Evolutionary conservation across 495 filamentous ascomycete genomes (phyloP).

Genomic region (Penicillium angulare): DNA sequence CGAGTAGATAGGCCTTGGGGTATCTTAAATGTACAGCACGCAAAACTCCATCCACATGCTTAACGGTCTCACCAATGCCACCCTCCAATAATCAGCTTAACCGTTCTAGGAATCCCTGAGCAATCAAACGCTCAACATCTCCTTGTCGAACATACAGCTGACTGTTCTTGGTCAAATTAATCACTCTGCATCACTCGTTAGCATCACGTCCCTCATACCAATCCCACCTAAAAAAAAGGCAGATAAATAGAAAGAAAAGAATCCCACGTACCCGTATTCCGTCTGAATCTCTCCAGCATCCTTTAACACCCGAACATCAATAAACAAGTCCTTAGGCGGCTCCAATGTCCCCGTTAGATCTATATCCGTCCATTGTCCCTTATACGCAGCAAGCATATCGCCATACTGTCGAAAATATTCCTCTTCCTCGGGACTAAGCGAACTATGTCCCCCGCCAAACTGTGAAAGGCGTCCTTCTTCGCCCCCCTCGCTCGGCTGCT

Average conservation of each 20-base stretch:
- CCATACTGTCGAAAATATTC: conserved; percentile 91
- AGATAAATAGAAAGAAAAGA: not conserved
- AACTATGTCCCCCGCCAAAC: conserved; percentile 57
- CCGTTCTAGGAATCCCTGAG: conserved; percentile 95
- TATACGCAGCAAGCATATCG: conserved; percentile 92
- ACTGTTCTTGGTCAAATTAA: conserved; percentile 96
- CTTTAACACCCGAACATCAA: conserved; percentile 94
- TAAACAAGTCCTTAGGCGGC: conserved; percentile 92
- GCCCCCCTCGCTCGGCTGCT: conserved; percentile 32
- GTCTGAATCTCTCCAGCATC: conserved; percentile 99
- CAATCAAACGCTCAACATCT: conserved; percentile 92
- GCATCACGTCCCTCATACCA: not conserved
- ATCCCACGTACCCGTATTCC: conserved; percentile 82
- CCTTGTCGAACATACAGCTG: conserved; percentile 97
- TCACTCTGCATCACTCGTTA: conserved; percentile 58
- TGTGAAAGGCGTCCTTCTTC: conserved; percentile 22
- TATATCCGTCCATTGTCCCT: conserved; percentile 98
- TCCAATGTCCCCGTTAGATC: conserved; percentile 94
- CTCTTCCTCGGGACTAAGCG: conserved; percentile 93
- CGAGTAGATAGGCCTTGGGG: not conserved
- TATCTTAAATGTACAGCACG: not conserved
- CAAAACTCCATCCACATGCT: not conserved
- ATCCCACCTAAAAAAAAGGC: not conserved
- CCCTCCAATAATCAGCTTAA: conserved; percentile 60
- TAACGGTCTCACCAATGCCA: too few relatives aligned